phyloP scores from a whole-genome alignment of 2,329 filamentous ascomycete species.

The Aspergillus quadrilineatus region DNA sequence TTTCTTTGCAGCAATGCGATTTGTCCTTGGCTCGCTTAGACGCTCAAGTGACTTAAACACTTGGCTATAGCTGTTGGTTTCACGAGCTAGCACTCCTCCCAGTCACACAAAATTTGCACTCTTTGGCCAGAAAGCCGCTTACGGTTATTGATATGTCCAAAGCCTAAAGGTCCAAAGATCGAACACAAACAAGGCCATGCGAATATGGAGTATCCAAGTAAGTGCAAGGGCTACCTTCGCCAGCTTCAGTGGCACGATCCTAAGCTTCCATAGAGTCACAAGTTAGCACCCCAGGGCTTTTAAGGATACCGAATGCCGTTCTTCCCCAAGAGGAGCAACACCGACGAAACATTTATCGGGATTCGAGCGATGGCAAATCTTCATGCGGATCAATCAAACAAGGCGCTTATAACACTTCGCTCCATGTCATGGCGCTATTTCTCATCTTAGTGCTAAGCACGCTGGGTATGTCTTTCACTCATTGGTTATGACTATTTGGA shows the following conservation, averaged over 20 bases:
- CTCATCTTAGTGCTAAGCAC: constrained; percentile 60
- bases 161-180: not conserved
- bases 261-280: constrained; percentile 20
- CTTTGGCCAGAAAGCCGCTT: not conserved
- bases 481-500: not conserved
- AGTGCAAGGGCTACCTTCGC: not conserved
- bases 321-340: constrained; percentile 36
- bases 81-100: not conserved
- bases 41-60: not conserved
- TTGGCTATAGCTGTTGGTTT: not conserved
- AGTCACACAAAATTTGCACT: too few relatives aligned
- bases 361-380: constrained; percentile 23
- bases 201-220: constrained; percentile 11
- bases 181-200: constrained; percentile 11
- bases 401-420: constrained; percentile 60
- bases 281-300: constrained; percentile 24
- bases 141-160: constrained; percentile 18
- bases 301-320: constrained; percentile 33
- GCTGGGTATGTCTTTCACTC: constrained; percentile 32
- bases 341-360: constrained; percentile 24
- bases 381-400: constrained; percentile 37
- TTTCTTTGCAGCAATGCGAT: too few relatives aligned
- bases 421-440: constrained; percentile 67
- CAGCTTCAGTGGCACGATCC: not conserved
- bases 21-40: too few relatives aligned